These are phyloP conservation scores for Cercophora scortea DNA, from an alignment of 495 filamentous ascomycete genomes.

Conservation along the genomic window DNA sequence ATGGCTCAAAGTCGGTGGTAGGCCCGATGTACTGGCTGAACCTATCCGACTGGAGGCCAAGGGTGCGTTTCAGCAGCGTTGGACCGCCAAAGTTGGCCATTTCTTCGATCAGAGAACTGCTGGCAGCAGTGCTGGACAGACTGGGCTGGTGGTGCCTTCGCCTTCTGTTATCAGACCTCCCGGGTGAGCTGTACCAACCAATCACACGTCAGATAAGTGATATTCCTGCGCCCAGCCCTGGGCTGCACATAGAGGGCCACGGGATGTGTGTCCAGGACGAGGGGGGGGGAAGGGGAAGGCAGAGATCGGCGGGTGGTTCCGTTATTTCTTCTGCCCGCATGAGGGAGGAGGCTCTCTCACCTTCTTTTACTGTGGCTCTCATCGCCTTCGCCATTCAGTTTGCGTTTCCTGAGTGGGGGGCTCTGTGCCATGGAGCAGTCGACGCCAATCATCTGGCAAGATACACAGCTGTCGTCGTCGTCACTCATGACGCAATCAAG, in stretches of 20 bases:
- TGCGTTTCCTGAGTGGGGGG: conserved; percentile 65
- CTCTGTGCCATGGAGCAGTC: conserved; percentile 61
- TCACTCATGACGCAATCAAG: conserved; percentile 86
- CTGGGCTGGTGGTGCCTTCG: conserved; percentile 44
- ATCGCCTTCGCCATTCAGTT: conserved; percentile 54
- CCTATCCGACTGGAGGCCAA: conserved; percentile 54
- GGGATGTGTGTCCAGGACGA: background rate
- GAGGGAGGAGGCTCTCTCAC: conserved; percentile 29
- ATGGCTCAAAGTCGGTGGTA: conserved; percentile 66
- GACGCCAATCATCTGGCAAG: conserved; percentile 53
- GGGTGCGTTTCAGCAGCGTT: conserved; percentile 53
- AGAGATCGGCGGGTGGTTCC: conserved; percentile 13
- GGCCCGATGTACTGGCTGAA: conserved; percentile 60
- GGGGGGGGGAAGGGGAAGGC: conserved; percentile 1
- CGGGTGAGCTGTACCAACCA: conserved; percentile 42
- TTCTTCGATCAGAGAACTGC: conserved; percentile 48
- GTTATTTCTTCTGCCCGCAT: conserved; percentile 15
- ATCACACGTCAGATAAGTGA: conserved; percentile 33
- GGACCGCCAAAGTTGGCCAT: conserved; percentile 56
- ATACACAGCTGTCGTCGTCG: conserved; percentile 53
- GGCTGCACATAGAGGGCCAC: background rate
- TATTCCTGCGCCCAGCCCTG: background rate
- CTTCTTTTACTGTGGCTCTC: conserved; percentile 49
- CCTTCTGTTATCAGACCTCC: conserved; percentile 45
- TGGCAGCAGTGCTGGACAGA: conserved; percentile 45